These are phyloP conservation scores for Warburgia ugandensis DNA, from an alignment of 164 flowering plant genomes.

Conservation along the genomic window DNA sequence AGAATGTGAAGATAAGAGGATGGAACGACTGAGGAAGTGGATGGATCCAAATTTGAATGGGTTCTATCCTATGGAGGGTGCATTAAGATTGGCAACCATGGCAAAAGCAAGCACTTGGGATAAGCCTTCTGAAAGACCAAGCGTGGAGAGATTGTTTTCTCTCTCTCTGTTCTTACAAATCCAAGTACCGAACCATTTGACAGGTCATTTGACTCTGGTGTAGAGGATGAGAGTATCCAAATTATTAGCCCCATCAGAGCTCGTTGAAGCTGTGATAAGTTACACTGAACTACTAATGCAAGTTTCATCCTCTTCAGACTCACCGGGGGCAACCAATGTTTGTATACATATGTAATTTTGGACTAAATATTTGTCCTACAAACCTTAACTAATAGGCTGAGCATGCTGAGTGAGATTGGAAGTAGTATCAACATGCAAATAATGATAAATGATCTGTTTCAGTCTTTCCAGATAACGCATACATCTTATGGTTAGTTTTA, in stretches of 20 bases:
- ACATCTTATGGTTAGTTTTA: no score
- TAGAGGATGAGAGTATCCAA: conserved; percentile 27
- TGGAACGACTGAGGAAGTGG: conserved; percentile 43
- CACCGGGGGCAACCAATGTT: no score
- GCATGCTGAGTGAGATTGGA: no score
- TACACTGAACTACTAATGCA: no score
- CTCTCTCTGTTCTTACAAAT: conserved; percentile 48
- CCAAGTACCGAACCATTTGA: conserved; percentile 31
- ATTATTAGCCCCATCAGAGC: conserved; percentile 31
- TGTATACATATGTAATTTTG: no score
- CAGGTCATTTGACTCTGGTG: conserved; percentile 30
- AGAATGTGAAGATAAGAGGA: conserved; percentile 40
- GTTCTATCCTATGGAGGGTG: conserved; percentile 39
- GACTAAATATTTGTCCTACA: no score
- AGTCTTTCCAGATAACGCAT: no score
- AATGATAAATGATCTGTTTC: no score
- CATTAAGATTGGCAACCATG: conserved; percentile 43
- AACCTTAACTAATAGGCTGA: no score
- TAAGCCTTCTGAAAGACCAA: conserved; percentile 44
- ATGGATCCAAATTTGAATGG: conserved; percentile 39
- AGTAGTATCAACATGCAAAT: no score
- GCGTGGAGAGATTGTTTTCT: conserved; percentile 59
- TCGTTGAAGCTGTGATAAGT: conserved; percentile 44
- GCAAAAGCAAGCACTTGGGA: conserved; percentile 55
- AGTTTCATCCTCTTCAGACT: no score